Evolutionary conservation across 768 basidiomycete species (phyloP), one percentile per base, ranked within the genome.

Genomic region (Udeniomyces megalosporus): DNA sequence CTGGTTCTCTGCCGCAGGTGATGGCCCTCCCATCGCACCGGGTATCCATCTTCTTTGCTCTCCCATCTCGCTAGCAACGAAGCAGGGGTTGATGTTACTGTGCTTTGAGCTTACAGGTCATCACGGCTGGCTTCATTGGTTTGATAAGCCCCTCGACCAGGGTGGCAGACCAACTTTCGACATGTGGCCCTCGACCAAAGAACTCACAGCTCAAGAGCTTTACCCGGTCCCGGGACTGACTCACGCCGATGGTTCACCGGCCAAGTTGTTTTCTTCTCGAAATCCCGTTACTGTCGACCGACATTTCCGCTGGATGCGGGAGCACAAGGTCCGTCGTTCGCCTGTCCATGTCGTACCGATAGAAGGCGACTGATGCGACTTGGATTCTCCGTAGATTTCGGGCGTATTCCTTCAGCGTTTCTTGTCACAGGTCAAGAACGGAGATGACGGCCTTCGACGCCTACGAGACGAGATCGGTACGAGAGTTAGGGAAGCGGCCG

Each of bases 261-360:
- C 81, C 6, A 78, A 81, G 63, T 74, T 89, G 15, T 90, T 89
- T 73, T 88, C 87, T 1, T 87, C 85, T 2, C 79, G 86, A 38
- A 79, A 88, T 70, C 77, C 81, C 17, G 80, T 80, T 70, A 88
- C 86, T 0, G 86, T 88, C 6, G 54, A 64, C 50, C 79, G 82
- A 42, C 85, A 87, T 70, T 86, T 86, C 70, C 78, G 80, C 67
- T 86, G 85, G 86, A 89, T 90, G 88, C 85, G 85, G 5, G 75
- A 80, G 66, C 82, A 86, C 66, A 82, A 82, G 49, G 80, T 90
- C 44, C 85, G n/a, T n/a, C n/a, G n/a, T n/a, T n/a, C n/a, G n/a
- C n/a, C n/a, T n/a, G n/a, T n/a, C n/a, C n/a, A n/a, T n/a, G n/a
- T n/a, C n/a, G n/a, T n/a, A n/a, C n/a, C n/a, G n/a, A n/a, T n/a